phyloP scores from a whole-genome alignment of 2,329 filamentous ascomycete species.

The Xylaria sp. region DNA sequence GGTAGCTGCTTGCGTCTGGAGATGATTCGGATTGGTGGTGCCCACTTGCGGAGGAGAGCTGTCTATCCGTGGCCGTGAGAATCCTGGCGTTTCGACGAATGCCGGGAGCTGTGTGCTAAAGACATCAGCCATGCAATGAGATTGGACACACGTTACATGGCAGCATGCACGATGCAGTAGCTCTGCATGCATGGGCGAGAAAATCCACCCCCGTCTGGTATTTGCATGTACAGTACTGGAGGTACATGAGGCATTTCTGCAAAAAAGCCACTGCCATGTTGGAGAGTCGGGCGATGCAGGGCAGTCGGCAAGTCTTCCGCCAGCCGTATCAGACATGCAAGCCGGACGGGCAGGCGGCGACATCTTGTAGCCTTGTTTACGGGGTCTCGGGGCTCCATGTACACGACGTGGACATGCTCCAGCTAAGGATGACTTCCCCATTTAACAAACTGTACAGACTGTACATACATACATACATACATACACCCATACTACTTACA shows the following conservation, averaged over 20 bases:
- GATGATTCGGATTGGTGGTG: constrained; percentile 9
- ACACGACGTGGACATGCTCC: constrained; percentile 19
- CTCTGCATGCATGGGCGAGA: constrained; percentile 29
- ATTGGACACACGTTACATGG: constrained; percentile 36
- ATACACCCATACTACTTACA: no score
- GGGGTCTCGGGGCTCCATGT: constrained; percentile 31
- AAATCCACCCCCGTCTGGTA: constrained; percentile 19
- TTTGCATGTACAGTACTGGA: constrained; percentile 18
- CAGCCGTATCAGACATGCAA: constrained; percentile 35
- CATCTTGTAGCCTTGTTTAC: constrained; percentile 42
- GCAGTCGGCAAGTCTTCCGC: constrained; percentile 38
- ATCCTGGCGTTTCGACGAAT: constrained; percentile 16
- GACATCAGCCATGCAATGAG: constrained; percentile 27
- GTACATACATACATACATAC: background rate
- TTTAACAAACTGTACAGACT: constrained; percentile 37
- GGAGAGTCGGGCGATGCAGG: constrained; percentile 37
- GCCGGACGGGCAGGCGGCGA: constrained; percentile 19
- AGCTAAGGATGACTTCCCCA: constrained; percentile 30
- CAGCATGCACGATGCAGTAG: constrained; percentile 16
- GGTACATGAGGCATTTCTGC: constrained; percentile 41
- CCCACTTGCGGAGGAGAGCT: constrained; percentile 16
- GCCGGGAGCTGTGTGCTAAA: constrained; percentile 23
- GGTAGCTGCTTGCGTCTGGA: background rate
- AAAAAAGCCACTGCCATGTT: constrained; percentile 26
- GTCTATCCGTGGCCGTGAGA: background rate